Evolutionary conservation across 305 asterid genomes (phyloP).

Genomic region (Striga hermonthica): DNA sequence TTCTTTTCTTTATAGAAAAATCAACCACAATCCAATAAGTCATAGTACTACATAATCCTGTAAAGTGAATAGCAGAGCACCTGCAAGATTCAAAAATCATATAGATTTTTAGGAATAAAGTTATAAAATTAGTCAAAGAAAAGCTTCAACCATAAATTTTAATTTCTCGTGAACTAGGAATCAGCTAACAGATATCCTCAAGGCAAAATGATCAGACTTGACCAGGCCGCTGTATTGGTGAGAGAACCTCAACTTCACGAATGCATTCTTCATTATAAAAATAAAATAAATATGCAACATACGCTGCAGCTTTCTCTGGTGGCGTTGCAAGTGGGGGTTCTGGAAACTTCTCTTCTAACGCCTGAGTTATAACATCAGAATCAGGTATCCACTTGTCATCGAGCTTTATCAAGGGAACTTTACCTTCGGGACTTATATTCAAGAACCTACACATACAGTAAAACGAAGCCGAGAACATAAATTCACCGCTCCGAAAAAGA

Average conservation of each 20-base stretch:
- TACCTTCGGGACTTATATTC: conserved; percentile 71
- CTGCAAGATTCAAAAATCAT: too few species aligned
- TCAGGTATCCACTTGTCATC: conserved; percentile 75
- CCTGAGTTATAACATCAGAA: conserved; percentile 72
- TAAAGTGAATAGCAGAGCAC: too few species aligned
- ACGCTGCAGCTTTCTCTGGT: conserved; percentile 63
- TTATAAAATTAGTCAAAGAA: too few species aligned
- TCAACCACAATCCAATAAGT: too few species aligned
- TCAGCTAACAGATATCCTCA: too few species aligned
- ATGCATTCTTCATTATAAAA: background rate
- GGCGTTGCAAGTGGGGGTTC: conserved; percentile 59
- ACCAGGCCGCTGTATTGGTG: too few species aligned
- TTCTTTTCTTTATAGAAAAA: too few species aligned
- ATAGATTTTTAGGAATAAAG: too few species aligned
- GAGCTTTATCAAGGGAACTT: conserved; percentile 67
- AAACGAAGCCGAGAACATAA: background rate
- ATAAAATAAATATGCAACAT: conserved; percentile 30
- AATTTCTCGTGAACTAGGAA: too few species aligned
- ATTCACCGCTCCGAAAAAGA: background rate
- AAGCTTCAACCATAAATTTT: too few species aligned
- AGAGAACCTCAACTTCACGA: background rate
- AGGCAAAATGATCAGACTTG: too few species aligned
- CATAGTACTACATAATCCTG: too few species aligned
- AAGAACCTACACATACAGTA: conserved; percentile 48
- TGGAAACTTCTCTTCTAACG: conserved; percentile 71